Conservation (phyloP, 306 rosid species). For the Alnus glutinosa region DNA sequence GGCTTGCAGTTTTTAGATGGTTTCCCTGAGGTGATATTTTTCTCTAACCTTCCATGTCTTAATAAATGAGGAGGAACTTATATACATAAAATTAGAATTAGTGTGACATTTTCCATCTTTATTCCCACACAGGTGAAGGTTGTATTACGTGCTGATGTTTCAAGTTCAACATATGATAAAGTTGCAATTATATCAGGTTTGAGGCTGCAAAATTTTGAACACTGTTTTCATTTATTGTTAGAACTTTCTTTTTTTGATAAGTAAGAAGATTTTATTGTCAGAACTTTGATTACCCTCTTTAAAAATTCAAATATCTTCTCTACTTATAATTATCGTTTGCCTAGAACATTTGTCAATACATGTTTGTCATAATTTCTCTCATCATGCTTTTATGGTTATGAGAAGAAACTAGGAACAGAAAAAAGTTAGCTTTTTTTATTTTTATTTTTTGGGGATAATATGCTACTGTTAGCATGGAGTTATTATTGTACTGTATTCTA, state of each 20-base stretch:
- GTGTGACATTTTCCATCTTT: background rate
- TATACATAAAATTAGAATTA: background rate
- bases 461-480: background rate
- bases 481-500: background rate
- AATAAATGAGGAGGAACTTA: background rate
- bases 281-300: background rate
- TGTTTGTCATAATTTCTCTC: background rate
- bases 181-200: slow-evolving; percentile 94
- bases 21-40: slow-evolving; percentile 69
- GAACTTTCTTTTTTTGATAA: background rate
- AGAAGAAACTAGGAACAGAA: background rate
- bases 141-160: slow-evolving; percentile 86
- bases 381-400: background rate
- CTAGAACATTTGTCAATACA: background rate
- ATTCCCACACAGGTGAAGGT: slow-evolving; percentile 77
- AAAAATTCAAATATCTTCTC: background rate
- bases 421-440: background rate
- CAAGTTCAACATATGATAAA: slow-evolving; percentile 64
- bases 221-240: background rate
- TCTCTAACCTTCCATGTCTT: background rate
- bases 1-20: slow-evolving; percentile 90
- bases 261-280: too few species aligned
- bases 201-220: background rate
- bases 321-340: background rate
- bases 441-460: background rate